Evolutionary conservation across 768 basidiomycete genomes (phyloP), one percentile per base, ranked within the genome.

Genomic region (Pholiota molesta): DNA sequence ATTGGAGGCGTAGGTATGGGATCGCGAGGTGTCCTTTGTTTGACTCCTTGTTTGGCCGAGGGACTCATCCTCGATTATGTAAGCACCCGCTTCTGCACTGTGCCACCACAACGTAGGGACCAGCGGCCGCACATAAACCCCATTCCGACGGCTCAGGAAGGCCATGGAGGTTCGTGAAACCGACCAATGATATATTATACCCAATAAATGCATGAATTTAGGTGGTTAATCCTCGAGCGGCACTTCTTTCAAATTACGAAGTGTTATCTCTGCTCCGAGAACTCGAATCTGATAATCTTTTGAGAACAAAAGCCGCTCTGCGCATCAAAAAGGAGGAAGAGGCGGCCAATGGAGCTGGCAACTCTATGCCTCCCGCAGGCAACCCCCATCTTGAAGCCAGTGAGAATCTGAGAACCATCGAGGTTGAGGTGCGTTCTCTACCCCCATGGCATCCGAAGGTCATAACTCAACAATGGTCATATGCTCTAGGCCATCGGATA

Each of bases 241-340:
- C 92, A n/a, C 85, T 97, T 57, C 83, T 98, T 16, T 91, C 94
- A 33, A 97, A 97, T 75, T 86, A 81, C 68, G 96, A 98, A 74
- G 95, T 97, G 62, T 78, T 96, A 51, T 69, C 82, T 17, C 83
- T 95, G 57, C 83, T 97, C 55, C 84, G 86, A 29, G 85, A 90
- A 59, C 88, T 93, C 42, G 91, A 95, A 72, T 78, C 75, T 14
- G 90, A 94, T 66, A 87, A 93, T 72, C 73, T 91, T 44, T 79
- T 86, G 0, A 86, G 87, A 39, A 81, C 88, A 49, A 90, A 88
- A 71, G 83, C 88, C 4, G 89, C 90, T 0, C 69, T 89, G 0
- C 85, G 90, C 61, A 81, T 89, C 59, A 91, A 92, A 74, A 92
- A 92, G 68, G 89, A 90, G 68, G 91, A 92, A 64, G 89, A 89